Evolutionary conservation across 192 early-diverging fungal genomes (phyloP).

Genomic region (Gonapodya prolifera): DNA sequence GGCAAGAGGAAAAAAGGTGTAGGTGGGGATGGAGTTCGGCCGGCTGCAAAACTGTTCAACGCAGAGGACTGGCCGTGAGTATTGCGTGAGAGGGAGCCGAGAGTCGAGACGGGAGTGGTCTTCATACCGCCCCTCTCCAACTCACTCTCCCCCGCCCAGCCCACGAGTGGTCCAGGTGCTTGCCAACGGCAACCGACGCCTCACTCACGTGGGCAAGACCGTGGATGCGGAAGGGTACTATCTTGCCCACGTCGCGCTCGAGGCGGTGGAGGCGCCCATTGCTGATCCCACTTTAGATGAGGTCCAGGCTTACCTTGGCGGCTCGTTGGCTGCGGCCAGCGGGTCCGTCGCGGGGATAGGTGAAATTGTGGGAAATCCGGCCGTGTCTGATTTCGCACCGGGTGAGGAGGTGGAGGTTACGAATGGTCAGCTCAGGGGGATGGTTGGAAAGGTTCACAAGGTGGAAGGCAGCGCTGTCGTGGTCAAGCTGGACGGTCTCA

Average conservation of each 20-base stretch:
- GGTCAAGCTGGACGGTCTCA: slow-evolving; percentile 10
- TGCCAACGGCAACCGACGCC: slow-evolving; percentile 39
- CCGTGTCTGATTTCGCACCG: slow-evolving; percentile 42
- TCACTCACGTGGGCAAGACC: slow-evolving; percentile 38
- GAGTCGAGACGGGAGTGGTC: too few species aligned
- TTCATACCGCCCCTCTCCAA: too few species aligned
- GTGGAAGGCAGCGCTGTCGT: slow-evolving; percentile 4
- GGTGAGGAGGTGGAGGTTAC: slow-evolving; percentile 81
- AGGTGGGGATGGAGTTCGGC: too few species aligned
- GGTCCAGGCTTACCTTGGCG: slow-evolving; percentile 67
- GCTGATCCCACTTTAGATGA: slow-evolving; percentile 87
- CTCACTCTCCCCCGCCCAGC: neutral
- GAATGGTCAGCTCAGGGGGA: slow-evolving; percentile 70
- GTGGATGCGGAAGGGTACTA: slow-evolving; percentile 63
- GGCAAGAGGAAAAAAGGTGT: slow-evolving; percentile 48
- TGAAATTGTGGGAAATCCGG: slow-evolving; percentile 4
- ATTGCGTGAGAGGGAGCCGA: too few species aligned
- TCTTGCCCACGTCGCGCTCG: slow-evolving; percentile 62
- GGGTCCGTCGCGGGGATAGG: slow-evolving; percentile 19
- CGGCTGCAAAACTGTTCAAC: slow-evolving; percentile 72
- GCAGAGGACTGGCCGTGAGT: slow-evolving; percentile 23
- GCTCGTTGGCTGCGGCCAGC: slow-evolving; percentile 41
- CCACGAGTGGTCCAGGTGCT: neutral
- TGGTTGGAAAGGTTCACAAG: slow-evolving; percentile 55
- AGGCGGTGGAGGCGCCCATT: slow-evolving; percentile 47